Evolutionary conservation across 371 early-diverging fungal genomes (phyloP).

Genomic region (Lichtheimia hyalospora): DNA sequence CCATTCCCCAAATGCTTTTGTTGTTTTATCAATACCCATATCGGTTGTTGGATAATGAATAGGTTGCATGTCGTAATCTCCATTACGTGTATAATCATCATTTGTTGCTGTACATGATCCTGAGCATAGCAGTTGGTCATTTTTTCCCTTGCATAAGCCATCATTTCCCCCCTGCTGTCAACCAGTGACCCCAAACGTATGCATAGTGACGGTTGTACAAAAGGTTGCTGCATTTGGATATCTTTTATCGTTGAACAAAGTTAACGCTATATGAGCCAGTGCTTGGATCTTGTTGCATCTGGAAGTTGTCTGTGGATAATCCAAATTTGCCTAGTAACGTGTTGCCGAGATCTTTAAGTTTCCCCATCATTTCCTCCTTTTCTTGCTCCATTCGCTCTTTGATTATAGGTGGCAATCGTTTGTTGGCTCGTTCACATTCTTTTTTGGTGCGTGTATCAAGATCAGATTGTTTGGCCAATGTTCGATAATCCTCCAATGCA

Average conservation of each 20-base stretch:
- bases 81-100: too few species aligned
- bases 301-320: constrained; percentile 72
- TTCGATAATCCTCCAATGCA: constrained; percentile 58
- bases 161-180: too few species aligned
- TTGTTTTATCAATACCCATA: too few species aligned
- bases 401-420: constrained; percentile 42
- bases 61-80: too few species aligned
- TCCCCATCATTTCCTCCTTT: constrained; percentile 75
- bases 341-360: constrained; percentile 76
- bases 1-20: too few species aligned
- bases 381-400: constrained; percentile 60
- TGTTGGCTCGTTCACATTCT: constrained; percentile 36
- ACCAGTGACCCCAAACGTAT: too few species aligned
- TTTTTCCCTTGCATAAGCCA: too few species aligned
- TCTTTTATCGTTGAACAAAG: constrained; percentile 36
- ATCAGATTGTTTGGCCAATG: constrained; percentile 27
- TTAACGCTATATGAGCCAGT: constrained; percentile 67
- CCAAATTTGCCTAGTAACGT: constrained; percentile 75
- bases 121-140: too few species aligned
- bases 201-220: not conserved
- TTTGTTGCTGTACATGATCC: too few species aligned
- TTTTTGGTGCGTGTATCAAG: constrained; percentile 34
- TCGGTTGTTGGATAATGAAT: too few species aligned
- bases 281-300: constrained; percentile 61
- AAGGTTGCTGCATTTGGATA: constrained; percentile 1